Conservation (phyloP, 176 grass and related monocot genomes). For the Melocanna baccifera region DNA sequence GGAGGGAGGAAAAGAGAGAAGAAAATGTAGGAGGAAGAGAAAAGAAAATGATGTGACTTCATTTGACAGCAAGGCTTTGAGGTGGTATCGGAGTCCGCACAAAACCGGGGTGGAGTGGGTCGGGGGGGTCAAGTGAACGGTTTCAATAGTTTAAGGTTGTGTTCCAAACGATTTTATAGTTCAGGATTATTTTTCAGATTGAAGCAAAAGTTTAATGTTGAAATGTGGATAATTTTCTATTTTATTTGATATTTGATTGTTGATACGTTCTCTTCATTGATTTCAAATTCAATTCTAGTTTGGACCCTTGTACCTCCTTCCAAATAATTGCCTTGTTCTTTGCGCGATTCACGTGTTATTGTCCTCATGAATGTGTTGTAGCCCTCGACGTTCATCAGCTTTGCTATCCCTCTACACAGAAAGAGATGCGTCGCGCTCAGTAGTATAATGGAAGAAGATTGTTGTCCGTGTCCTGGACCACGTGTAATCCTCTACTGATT, state of each 20-base stretch:
- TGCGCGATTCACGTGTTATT: background rate
- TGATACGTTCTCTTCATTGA: background rate
- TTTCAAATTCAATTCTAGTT: background rate
- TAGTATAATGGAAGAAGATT: background rate
- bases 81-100: no score
- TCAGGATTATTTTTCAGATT: background rate
- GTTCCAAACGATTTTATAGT: no score
- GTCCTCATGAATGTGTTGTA: background rate
- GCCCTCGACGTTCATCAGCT: background rate
- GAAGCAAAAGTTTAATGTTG: no score
- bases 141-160: no score
- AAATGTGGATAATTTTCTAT: background rate
- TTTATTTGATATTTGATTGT: background rate
- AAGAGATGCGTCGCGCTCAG: background rate
- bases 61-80: no score
- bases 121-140: no score
- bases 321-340: background rate
- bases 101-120: no score
- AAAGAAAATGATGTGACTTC: no score
- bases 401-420: background rate
- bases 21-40: no score
- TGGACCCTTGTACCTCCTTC: background rate
- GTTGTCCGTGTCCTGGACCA: background rate
- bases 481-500: background rate
- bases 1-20: no score